A percentile compares a stretch with the other conserved stretches of the same genome.
Evolutionary conservation across 139 green algal genomes (phyloP).

Genomic region (Raphidocelis subcapitata): DNA sequence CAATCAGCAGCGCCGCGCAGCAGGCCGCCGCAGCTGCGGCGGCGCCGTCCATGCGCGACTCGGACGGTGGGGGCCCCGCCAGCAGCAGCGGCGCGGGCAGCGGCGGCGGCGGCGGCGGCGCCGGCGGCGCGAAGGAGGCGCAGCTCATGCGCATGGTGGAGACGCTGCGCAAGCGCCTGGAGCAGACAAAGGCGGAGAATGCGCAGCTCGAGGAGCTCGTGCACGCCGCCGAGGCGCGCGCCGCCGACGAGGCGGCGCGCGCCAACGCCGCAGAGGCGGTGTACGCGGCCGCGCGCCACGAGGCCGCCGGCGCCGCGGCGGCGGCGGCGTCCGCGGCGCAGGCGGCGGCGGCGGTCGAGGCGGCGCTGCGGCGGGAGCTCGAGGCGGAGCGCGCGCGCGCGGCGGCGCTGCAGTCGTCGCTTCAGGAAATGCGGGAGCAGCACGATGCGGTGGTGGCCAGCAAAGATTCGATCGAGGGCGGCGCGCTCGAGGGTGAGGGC

Average conservation of each 20-base stretch:
- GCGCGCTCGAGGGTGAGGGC: constrained; percentile 48
- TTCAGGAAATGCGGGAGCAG: constrained; percentile 37
- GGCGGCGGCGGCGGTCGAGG: constrained; percentile 20
- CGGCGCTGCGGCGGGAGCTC: constrained; percentile 24
- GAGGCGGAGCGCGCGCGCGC: constrained; percentile 27
- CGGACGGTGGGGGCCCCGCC: not conserved
- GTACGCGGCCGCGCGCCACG: constrained; percentile 38
- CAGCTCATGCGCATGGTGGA: constrained; percentile 44
- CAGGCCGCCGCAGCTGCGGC: not conserved
- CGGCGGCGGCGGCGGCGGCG: constrained; percentile 17
- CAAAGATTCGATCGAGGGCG: constrained; percentile 35
- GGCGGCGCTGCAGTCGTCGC: constrained; percentile 31
- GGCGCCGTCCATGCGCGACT: not conserved
- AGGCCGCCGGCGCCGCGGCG: constrained; percentile 20
- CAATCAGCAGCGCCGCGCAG: constrained; percentile 2
- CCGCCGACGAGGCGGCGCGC: constrained; percentile 32
- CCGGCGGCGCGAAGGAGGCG: constrained; percentile 12
- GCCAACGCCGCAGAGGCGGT: constrained; percentile 21
- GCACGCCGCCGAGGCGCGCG: constrained; percentile 42
- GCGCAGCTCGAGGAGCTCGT: constrained; percentile 79
- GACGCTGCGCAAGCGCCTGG: constrained; percentile 60
- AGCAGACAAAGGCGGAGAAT: constrained; percentile 59
- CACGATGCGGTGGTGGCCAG: constrained; percentile 32
- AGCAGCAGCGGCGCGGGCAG: constrained; percentile 5
- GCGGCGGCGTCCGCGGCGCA: constrained; percentile 20